Conservation (phyloP, 2,329 filamentous ascomycete genomes). For the Trichoderma atrobrunneum region DNA sequence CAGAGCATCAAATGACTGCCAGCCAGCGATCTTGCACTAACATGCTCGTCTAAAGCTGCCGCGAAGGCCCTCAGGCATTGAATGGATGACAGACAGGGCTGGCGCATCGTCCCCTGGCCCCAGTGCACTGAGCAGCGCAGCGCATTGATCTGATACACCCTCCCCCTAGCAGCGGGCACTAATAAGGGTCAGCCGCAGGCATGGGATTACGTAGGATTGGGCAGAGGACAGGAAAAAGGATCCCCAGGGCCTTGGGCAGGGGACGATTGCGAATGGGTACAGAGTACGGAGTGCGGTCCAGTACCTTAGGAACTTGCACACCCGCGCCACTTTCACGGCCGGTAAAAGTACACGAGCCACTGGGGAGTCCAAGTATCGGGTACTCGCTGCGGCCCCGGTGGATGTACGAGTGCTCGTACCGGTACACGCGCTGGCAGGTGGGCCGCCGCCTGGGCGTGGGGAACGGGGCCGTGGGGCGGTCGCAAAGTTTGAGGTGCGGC, state of each 20-base stretch:
- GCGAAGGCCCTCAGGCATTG: background rate
- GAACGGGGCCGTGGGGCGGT: constrained; percentile 10
- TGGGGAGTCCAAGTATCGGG: background rate
- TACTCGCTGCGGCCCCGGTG: background rate
- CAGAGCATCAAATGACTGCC: background rate
- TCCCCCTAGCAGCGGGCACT: constrained; percentile 16
- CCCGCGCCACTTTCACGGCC: background rate
- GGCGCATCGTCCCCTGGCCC: background rate
- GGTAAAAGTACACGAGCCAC: background rate
- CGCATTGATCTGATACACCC: background rate
- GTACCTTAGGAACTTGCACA: background rate
- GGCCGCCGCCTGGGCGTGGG: constrained; percentile 1
- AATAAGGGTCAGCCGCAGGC: constrained; percentile 18
- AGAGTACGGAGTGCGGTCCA: too few relatives aligned
- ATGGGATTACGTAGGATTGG: background rate
- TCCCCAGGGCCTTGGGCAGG: background rate
- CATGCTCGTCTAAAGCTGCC: background rate
- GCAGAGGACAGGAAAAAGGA: background rate
- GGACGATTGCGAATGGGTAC: background rate
- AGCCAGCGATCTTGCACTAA: background rate
- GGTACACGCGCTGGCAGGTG: background rate
- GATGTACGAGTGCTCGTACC: background rate
- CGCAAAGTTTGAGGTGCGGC: background rate
- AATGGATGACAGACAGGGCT: background rate
- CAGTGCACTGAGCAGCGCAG: background rate